Evolutionary conservation across 1,139 yeast species (phyloP), one percentile per base, ranked within the genome.

Genomic region (Lodderomyces metapsilosis): DNA sequence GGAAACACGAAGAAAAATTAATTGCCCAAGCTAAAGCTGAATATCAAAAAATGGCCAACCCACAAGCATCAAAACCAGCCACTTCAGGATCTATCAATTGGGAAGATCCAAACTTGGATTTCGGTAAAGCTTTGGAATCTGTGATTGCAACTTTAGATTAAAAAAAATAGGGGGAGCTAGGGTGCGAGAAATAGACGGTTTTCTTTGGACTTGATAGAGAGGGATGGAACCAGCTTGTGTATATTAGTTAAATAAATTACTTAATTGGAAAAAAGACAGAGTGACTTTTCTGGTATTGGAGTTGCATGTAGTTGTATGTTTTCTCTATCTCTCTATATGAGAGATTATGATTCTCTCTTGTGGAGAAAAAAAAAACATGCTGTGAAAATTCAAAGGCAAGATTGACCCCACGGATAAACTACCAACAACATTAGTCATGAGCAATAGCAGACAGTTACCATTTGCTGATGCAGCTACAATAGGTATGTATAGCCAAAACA

Each of bases 21-120:
- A 87, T 92, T 59, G 80, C 75, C 44, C 83, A 88, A 64, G 98
- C 98, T 53, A 89, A 88, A 75, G 84, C 82, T 43, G 91, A 87
- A 71, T 92, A 76, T 68, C 89, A 88, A 54, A 84, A 79, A 64
- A 69, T 82, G 60, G 36, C 43, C 51, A 65, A 33, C 56, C 76
- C 77, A 52, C 68, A 71, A 56, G 62, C 67, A 63, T 48, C 61
- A 58, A 46, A 56, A 31, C 62, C 67, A 44, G 27, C 42, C 6
- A 45, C 56, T 20, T 44, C 64, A 16, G 71, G 74, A 28, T 70
- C 82, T 43, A 71, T 87, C 54, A 83, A 88, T 70, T 77, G 91
- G 67, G 94, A 88, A 58, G 96, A 89, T 68, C 94, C 95, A 55
- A 85, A 88, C 74, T 79, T 88, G 65, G 97, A 91, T 64, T 75